phyloP scores from a whole-genome alignment of 768 basidiomycete species.

The Boletus vermiculosoides region DNA sequence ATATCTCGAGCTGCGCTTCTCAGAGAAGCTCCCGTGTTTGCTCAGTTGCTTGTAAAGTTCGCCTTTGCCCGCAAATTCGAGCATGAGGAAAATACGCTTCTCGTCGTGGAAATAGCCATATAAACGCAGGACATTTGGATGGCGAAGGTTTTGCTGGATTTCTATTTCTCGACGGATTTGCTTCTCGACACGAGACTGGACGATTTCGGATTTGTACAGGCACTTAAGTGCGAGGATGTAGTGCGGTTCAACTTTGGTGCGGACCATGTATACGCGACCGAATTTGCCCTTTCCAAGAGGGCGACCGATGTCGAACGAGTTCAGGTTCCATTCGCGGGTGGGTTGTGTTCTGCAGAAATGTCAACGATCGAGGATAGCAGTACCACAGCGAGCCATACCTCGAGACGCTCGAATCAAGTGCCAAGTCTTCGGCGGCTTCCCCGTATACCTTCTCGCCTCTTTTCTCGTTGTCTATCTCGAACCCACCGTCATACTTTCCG shows the following conservation, averaged over 20 bases:
- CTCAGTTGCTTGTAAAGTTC: slow-evolving; percentile 96
- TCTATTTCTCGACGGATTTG: slow-evolving; percentile 98
- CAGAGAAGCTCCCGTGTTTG: slow-evolving; percentile 82
- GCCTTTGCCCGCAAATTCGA: slow-evolving; percentile 96
- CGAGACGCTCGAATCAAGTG: slow-evolving; percentile 79
- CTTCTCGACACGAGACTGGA: slow-evolving; percentile 89
- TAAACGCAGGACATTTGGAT: slow-evolving; percentile 90
- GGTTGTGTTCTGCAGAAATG: slow-evolving; percentile 53
- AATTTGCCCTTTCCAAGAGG: slow-evolving; percentile 99
- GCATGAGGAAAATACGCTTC: slow-evolving; percentile 96
- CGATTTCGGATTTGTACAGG: slow-evolving; percentile 94
- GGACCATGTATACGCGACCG: slow-evolving; percentile 97
- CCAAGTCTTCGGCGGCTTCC: slow-evolving; percentile 76
- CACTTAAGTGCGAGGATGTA: slow-evolving; percentile 98
- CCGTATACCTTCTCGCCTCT: slow-evolving; percentile 72
- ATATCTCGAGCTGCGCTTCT: slow-evolving; percentile 85
- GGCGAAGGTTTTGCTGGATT: slow-evolving; percentile 94
- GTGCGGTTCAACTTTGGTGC: slow-evolving; percentile 82
- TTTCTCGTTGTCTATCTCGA: slow-evolving; percentile 86
- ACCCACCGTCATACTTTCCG: slow-evolving; percentile 92
- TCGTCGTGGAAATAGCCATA: slow-evolving; percentile 99
- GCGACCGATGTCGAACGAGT: slow-evolving; percentile 90
- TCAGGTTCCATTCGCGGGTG: slow-evolving; percentile 82
- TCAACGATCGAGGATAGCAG: background rate
- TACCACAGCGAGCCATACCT: slow-evolving; percentile 42